Evolutionary conservation across 192 early-diverging fungal species (phyloP), one percentile per base, ranked within the genome.

Genomic region (Gaertneriomyces sp.): DNA sequence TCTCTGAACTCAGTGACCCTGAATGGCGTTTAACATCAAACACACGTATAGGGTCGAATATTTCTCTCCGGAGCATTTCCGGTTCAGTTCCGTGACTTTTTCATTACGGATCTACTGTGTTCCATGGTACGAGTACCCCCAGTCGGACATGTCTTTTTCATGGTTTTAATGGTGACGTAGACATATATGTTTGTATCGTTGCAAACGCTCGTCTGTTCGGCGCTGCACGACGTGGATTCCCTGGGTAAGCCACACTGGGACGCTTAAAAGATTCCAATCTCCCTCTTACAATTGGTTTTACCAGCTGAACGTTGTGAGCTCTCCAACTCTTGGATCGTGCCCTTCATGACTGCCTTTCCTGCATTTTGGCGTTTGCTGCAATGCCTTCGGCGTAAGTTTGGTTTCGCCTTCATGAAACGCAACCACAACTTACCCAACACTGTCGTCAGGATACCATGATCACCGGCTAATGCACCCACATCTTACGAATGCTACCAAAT

Each of bases 71-170:
- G 76, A 14, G 42, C 52, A 5, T 59, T 67, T 25, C 16, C 12
- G 14, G 77, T 79, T 7, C 68, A 76, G 50, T 78, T 79, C 56
- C 51, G 71, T 20, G 77, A 79, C 53, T 79, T 79, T 56, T 79
- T 79, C 45, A 67, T 79, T 11, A 64, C 64, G 12, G 77, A 79
- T 70, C 42, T 76, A 8, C 14, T 77, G 0, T 51, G 45, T 45
- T 76, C 72, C 39, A 70, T 79, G 71, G 65, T 65, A 54, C 20
- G 16, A 33, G 25, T 33, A 33, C 25, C 25, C 1, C 25, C 25
- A 33, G 25, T 33, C 25, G 25, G 25, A 33, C 25, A 33, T 33
- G 25, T 33, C 25, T 1, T 33, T 33, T 33, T 33, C 25, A 33
- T 33, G 25, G 25, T 33, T 33, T 33, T 33, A 33, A 33, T 33